Conservation (phyloP, 192 early-diverging fungal species). For the Coemansia sp. region DNA sequence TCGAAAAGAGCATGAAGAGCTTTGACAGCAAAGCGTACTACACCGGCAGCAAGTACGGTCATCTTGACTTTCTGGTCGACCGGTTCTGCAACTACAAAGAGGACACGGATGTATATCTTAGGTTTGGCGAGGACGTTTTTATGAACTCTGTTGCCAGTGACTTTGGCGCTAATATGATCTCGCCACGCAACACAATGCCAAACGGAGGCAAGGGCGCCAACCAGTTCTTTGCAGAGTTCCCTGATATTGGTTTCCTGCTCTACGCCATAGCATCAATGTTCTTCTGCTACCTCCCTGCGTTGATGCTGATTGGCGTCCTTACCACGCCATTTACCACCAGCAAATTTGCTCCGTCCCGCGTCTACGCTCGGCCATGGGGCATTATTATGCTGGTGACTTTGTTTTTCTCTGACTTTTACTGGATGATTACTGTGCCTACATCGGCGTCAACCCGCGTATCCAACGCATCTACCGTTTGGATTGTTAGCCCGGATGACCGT, state of each 20-base stretch:
- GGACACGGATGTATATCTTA: constrained; percentile 41
- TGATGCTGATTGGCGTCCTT: constrained; percentile 25
- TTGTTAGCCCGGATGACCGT: constrained; percentile 36
- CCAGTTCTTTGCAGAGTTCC: constrained; percentile 16
- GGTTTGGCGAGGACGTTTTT: constrained; percentile 47
- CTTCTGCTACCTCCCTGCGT: constrained; percentile 43
- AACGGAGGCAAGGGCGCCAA: constrained; percentile 3
- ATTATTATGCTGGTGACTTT: constrained; percentile 26
- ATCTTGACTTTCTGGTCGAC: constrained; percentile 45
- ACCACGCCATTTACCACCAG: constrained; percentile 38
- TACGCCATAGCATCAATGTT: constrained; percentile 17
- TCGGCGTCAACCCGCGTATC: constrained; percentile 9
- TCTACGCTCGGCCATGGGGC: constrained; percentile 37
- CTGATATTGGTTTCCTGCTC: constrained; percentile 33
- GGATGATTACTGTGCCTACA: constrained; percentile 37
- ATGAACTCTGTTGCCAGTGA: constrained; percentile 44
- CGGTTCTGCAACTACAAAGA: constrained; percentile 39
- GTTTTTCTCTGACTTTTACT: constrained; percentile 39
- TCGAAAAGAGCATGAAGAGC: constrained; percentile 7
- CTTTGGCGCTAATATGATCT: constrained; percentile 34
- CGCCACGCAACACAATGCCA: constrained; percentile 17
- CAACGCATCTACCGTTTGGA: constrained; percentile 22
- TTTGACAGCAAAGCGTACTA: constrained; percentile 27
- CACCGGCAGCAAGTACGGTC: constrained; percentile 37
- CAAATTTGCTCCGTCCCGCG: constrained; percentile 42